A percentile compares a stretch with the other conserved stretches of the same genome.
Evolutionary conservation across 2,329 filamentous ascomycete genomes (phyloP).

Genomic region (Apiospora phragmitis): DNA sequence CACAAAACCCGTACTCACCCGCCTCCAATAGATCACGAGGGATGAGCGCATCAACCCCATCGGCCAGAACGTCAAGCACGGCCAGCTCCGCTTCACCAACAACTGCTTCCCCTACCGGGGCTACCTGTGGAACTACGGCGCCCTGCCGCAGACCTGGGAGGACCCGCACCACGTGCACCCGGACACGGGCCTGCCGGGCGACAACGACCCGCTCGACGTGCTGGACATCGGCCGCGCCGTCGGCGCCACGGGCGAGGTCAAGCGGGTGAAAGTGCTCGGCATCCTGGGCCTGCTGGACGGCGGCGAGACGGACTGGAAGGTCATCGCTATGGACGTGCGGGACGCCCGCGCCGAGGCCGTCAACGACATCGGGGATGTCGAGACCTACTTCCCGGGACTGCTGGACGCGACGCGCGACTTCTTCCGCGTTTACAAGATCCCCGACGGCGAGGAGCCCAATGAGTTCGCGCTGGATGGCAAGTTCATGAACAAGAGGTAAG

Average conservation of each 20-base stretch:
- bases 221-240: slow-evolving; percentile 98
- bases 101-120: slow-evolving; percentile 99
- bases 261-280: slow-evolving; percentile 97
- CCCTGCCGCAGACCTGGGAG: slow-evolving; percentile 97
- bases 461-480: slow-evolving; percentile 98
- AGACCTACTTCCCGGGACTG: slow-evolving; percentile 91
- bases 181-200: slow-evolving; percentile 96
- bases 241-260: slow-evolving; percentile 88
- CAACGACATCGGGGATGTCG: slow-evolving; percentile 95
- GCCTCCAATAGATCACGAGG: slow-evolving; percentile 77
- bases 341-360: slow-evolving; percentile 91
- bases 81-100: slow-evolving; percentile 94
- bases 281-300: slow-evolving; percentile 97
- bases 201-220: slow-evolving; percentile 96
- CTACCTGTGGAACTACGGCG: slow-evolving; percentile 99
- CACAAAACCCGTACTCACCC: not conserved
- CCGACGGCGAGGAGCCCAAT: slow-evolving; percentile 98
- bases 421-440: slow-evolving; percentile 99
- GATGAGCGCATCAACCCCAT: slow-evolving; percentile 94
- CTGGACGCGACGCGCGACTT: slow-evolving; percentile 96
- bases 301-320: slow-evolving; percentile 99
- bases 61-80: slow-evolving; percentile 98
- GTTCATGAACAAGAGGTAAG: slow-evolving; percentile 97
- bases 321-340: slow-evolving; percentile 96
- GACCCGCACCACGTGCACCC: slow-evolving; percentile 91